Percentiles rank a stretch among this genome's conserved stretches.
Evolutionary conservation across 805 yeast species (phyloP).

Genomic region (Saccharomycopsis fermentans): DNA sequence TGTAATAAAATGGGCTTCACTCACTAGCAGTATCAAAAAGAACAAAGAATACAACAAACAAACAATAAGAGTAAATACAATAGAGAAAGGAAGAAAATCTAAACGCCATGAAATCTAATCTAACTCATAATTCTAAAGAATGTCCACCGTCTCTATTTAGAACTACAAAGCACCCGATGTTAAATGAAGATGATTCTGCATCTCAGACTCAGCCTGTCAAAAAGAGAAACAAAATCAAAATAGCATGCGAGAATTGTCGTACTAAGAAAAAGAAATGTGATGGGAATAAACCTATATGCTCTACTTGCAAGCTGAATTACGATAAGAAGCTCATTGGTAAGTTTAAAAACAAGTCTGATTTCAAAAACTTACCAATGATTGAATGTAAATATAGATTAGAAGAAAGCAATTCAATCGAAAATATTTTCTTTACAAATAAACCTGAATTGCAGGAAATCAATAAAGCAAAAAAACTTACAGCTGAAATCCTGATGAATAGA

Average conservation of each 20-base stretch:
- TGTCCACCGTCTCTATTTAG: background rate
- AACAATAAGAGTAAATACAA: background rate
- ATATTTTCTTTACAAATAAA: too few species aligned
- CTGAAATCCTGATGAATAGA: background rate
- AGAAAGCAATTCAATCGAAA: background rate
- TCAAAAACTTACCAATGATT: background rate
- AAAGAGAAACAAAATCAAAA: conserved; percentile 9
- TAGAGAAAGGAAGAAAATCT: background rate
- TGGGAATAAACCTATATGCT: conserved; percentile 15
- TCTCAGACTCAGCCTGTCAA: background rate
- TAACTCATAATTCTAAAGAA: background rate
- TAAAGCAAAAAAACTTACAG: background rate
- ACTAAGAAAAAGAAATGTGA: conserved; percentile 15
- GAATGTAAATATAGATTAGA: background rate
- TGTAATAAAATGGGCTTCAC: background rate
- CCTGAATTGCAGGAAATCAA: background rate
- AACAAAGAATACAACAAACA: too few species aligned
- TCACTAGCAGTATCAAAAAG: background rate
- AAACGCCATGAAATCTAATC: background rate
- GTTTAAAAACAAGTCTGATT: background rate
- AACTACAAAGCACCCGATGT: background rate
- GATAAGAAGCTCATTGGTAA: conserved; percentile 6
- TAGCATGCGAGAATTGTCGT: conserved; percentile 18
- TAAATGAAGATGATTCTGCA: background rate
- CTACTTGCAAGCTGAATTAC: conserved; percentile 9